These are phyloP conservation scores for Suhomyces sp. DNA, from an alignment of 805 yeast genomes.

Conservation along the genomic window DNA sequence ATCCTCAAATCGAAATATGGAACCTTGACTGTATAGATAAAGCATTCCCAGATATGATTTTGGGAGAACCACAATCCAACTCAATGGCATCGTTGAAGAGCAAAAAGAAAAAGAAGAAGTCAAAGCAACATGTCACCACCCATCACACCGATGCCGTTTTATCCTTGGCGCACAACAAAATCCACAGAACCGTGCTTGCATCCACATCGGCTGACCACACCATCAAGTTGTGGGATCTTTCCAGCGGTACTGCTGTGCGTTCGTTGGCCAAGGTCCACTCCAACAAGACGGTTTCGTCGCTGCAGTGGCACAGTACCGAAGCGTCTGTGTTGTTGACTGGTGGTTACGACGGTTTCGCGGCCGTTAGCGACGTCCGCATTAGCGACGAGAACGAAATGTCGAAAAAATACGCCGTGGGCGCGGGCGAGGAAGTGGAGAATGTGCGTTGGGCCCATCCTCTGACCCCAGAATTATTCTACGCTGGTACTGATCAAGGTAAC, in stretches of 20 bases:
- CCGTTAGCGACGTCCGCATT: slow-evolving; percentile 81
- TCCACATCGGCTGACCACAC: slow-evolving; percentile 96
- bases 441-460: slow-evolving; percentile 65
- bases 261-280: slow-evolving; percentile 69
- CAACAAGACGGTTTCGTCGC: slow-evolving; percentile 77
- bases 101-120: slow-evolving; percentile 50
- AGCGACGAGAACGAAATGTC: slow-evolving; percentile 58
- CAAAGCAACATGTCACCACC: slow-evolving; percentile 54
- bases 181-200: slow-evolving; percentile 80
- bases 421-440: slow-evolving; percentile 81
- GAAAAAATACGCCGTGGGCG: slow-evolving; percentile 58
- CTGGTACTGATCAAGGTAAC: slow-evolving; percentile 90
- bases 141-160: slow-evolving; percentile 95
- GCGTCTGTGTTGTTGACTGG: slow-evolving; percentile 78
- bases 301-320: slow-evolving; percentile 77
- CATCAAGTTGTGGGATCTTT: slow-evolving; percentile 92
- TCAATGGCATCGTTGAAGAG: slow-evolving; percentile 36
- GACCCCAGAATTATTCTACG: slow-evolving; percentile 55
- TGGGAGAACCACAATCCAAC: slow-evolving; percentile 68
- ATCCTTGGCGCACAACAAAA: slow-evolving; percentile 77
- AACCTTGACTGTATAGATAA: slow-evolving; percentile 88
- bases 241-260: slow-evolving; percentile 69
- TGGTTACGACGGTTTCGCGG: slow-evolving; percentile 85
- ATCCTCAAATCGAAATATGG: slow-evolving; percentile 97
- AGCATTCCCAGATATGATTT: slow-evolving; percentile 89